Base-by-base conservation (phyloP, 345 rosid genomes). In the Syzygium grande region DNA sequence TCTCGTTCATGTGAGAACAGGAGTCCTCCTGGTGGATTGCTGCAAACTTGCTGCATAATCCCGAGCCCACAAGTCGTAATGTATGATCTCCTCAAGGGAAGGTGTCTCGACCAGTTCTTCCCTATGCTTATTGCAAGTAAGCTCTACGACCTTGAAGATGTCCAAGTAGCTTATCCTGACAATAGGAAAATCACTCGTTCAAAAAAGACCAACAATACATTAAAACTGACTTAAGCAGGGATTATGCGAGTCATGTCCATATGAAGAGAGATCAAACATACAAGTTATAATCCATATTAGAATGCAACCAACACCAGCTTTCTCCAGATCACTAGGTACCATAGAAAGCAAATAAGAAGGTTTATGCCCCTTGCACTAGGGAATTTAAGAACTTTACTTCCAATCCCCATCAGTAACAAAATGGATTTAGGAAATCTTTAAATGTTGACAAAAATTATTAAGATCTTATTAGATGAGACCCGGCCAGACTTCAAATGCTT, bases 21-120 rank as follows among this genome's bases (percentile, higher is more conserved):
- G 98, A 41, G 90, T 94, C 53, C 85, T 91, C 86, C 91, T 91
- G 3, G 95, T 90, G 34, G 94, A 85, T 22, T 29, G 90, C 79
- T 92, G 93, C 89, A 98, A 78, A 88, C 52, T 88, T 12, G 94
- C 93, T 8, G 98, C 97, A 80, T 93, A 95, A 11, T 92, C 95
- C 85, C 99, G 92, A 7, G 99, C 99, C 99, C 99, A 98, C 92
- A 89, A 90, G 92, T 98, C 99, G 34, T 93, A 96, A 79, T 98
- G 98, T 87, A 96, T 59, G 46, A 98, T 98, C 89, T 98, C 99
- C 91, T 98, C 99, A 0, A 96, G 94, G 63, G 98, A 93, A 7
- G 98, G 99, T 5, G 93, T 83, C 58, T 89, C 58, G 87, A 95
- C 98, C 89, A 96, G 73, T 91, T 98, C 99, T 51, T 54, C 93